Evolutionary conservation across 2,329 filamentous ascomycete genomes (phyloP), one percentile per base, ranked within the genome.

Genomic region (Alternaria novae-zelandiae): DNA sequence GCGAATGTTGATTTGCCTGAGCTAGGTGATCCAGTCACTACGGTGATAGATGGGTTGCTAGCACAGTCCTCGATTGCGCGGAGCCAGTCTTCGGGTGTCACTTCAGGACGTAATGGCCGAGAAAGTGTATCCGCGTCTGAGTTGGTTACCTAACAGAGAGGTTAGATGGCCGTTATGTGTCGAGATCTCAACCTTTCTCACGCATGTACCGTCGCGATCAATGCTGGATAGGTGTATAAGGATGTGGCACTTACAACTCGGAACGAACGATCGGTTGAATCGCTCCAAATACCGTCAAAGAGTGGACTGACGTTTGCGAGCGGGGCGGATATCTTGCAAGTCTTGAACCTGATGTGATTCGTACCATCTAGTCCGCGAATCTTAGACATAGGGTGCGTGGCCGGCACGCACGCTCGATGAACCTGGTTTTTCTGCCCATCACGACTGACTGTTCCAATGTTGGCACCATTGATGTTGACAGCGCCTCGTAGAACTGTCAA

Each of bases 1-100:
- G 87, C 86, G 74, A 94, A 91, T 0, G 90, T 93, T 1, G 91
- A 94, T 73, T 94, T 94, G 3, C 91, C 91, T 3, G 91, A 88
- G 1, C 87, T 89, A 67, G 93, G 91, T 0, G 90, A 87, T 0
- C 91, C 91, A 54, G 89, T 89, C 3, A 93, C 81, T 64, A 94
- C 82, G 7, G 88, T 82, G 82, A 81, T 3, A 78, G 78, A 49
- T 78, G 75, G 7, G 72, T 76, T 13, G 73, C 75, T 56, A 30
- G 75, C 43, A 77, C 79, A 53, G 77, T 82, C 11, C 70, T 70
- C 36, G 71, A 80, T 47, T 79, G 77, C 11, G 78, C 83, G 55
- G 87, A 72, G 25, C 83, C 82, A 21, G 84, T 85, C n/a, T 87
- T 80, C 90, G 88, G 89, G 89, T 88, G 70, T 86, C 6, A 87